A percentile compares a stretch with the other conserved stretches of the same genome.
phyloP scores from a whole-genome alignment of 2,329 filamentous ascomycete genomes.

The Nemania bipapillata region DNA sequence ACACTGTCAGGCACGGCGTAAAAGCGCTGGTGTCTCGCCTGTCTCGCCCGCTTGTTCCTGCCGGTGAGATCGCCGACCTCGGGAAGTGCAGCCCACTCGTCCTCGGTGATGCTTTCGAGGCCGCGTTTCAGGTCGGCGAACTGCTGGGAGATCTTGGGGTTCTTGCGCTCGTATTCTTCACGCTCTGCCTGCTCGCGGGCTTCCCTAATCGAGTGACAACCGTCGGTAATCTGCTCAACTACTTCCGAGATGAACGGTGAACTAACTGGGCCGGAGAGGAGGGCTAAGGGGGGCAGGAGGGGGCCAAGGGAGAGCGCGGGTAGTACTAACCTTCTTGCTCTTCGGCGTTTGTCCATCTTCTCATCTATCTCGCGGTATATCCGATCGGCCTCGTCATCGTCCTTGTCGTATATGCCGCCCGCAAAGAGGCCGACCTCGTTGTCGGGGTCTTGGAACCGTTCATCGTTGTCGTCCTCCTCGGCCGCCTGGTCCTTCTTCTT shows the following conservation, averaged over 20 bases:
- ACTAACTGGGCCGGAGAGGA: conserved; percentile 58
- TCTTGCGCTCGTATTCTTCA: conserved; percentile 95
- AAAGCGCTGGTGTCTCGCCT: conserved; percentile 84
- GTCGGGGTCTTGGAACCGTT: conserved; percentile 92
- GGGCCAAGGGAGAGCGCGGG: neutral
- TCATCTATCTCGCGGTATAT: conserved; percentile 97
- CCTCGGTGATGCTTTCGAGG: conserved; percentile 86
- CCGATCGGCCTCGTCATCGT: conserved; percentile 95
- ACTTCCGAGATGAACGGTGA: conserved; percentile 72
- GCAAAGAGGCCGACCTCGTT: conserved; percentile 97
- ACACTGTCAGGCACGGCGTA: conserved; percentile 98
- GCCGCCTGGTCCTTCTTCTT: conserved; percentile 78
- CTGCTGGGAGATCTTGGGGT: conserved; percentile 97
- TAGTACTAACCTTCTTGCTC: conserved; percentile 81
- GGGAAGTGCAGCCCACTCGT: conserved; percentile 94
- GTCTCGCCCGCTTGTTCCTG: conserved; percentile 86
- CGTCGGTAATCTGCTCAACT: conserved; percentile 82
- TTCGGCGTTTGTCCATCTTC: conserved; percentile 92
- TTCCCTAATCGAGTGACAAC: conserved; percentile 79
- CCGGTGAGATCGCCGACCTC: conserved; percentile 97
- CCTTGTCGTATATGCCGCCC: conserved; percentile 93
- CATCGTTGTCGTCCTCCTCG: conserved; percentile 78
- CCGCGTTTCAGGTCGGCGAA: conserved; percentile 96
- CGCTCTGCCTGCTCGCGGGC: conserved; percentile 88
- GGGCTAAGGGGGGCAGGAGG: conserved; percentile 6